Conservation (phyloP, 768 basidiomycete species). For the Rossbeevera mucosa region DNA sequence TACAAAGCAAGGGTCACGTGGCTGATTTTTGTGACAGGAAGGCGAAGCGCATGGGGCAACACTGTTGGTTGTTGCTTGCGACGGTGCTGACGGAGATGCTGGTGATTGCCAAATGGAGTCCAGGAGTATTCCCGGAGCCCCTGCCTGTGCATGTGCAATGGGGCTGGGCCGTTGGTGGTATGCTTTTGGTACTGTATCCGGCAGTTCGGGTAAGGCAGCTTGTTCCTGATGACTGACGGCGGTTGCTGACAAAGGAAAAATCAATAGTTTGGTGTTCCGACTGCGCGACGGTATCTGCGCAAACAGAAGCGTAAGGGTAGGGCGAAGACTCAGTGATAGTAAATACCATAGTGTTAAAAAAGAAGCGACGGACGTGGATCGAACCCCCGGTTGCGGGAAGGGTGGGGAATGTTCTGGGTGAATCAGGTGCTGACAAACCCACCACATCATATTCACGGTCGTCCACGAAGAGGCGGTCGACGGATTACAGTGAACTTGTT, state of each 20-base stretch:
- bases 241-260: constrained; percentile 9
- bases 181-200: constrained; percentile 67
- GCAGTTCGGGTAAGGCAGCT: constrained; percentile 49
- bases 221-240: background rate
- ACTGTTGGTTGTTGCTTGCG: constrained; percentile 81
- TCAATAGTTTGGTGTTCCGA: constrained; percentile 64
- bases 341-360: background rate
- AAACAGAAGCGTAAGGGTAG: constrained; percentile 31
- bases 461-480: background rate
- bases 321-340: constrained; percentile 29
- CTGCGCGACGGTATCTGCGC: constrained; percentile 47
- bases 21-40: constrained; percentile 41
- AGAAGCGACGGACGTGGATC: constrained; percentile 2
- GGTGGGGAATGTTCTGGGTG: constrained; percentile 30
- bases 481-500: constrained; percentile 16
- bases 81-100: constrained; percentile 81
- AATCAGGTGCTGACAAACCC: constrained; percentile 18
- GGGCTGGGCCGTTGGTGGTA: constrained; percentile 60
- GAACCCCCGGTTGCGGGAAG: constrained; percentile 9
- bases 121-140: constrained; percentile 62
- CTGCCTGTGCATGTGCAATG: constrained; percentile 58
- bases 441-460: background rate
- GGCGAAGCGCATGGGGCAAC: constrained; percentile 86
- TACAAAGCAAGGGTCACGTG: background rate
- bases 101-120: constrained; percentile 78